Evolutionary conservation across 2,329 filamentous ascomycete species (phyloP), one percentile per base, ranked within the genome.

Genomic region (Cryphonectria nitschkei): DNA sequence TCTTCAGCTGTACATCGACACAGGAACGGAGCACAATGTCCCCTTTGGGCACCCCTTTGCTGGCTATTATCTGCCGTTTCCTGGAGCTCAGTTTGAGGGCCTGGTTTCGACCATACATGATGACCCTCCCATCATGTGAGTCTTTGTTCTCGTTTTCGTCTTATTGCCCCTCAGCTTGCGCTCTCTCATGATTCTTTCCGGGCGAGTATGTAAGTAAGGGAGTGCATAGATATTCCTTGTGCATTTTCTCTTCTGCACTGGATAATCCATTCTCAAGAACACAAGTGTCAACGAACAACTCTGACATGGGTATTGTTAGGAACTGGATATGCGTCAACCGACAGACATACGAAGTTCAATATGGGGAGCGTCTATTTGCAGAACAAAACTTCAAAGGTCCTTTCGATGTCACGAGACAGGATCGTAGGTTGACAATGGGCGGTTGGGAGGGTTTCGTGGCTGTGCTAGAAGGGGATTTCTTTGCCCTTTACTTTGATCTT

Each of bases 51-150:
- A 89, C 75, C 83, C 84, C 0, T 89, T 87, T 74, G 82, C 85
- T 3, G 87, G 87, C 37, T 89, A 89, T 75, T 89, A 83, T 73
- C 79, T 89, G 32, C 86, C 87, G 1, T 89, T 88, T 73, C 87
- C 87, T 3, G 87, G 87, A n/a, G 73, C 80, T n/a, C 71, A 77
- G 37, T 80, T 82, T 60, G 80, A 84, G 52, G 84, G 84, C 4
- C 77, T 86, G 2, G 84, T 86, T 39, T 84, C 81, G 64, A 85
- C 83, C 13, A 85, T 86, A 54, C 83, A 81, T 46, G 81, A 85
- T 66, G 82, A 82, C 19, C 82, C 84, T n/a, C 84, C 84, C 0
- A 81, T 85, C 73, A 78, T 86, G 74, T 72, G 46, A 68, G 70
- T 5, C 22, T 26, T 19, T 5, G 6, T 26, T 50, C 37, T 50